Percentiles rank a stretch among this genome's conserved stretches.
phyloP scores from a whole-genome alignment of 176 grass and related monocot genomes.

The Sorghum bicolor region Sorghum_bicolor_NCBIv3 NC_012877.2:57720001-57720500 shows the following conservation, averaged over 20 bases:
- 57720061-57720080: not conserved
- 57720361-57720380: not conserved
- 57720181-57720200: slow-evolving; percentile 45
- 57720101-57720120: not conserved
- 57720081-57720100: not conserved
- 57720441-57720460: not conserved
- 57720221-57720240: too few species aligned
- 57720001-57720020: not conserved
- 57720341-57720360: slow-evolving; percentile 4
- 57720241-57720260: too few species aligned
- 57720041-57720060: not conserved
- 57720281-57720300: too few species aligned
- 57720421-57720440: not conserved
- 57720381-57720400: not conserved
- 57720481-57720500: slow-evolving; percentile 19
- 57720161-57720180: slow-evolving; percentile 12
- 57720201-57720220: not conserved
- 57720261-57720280: too few species aligned
- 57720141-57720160: slow-evolving; percentile 33
- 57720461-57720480: not conserved
- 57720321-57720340: too few species aligned
- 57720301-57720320: too few species aligned
- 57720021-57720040: not conserved
- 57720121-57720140: not conserved
- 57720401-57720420: not conserved